Percentiles rank a stretch among this genome's conserved stretches.
These are phyloP conservation scores for Bertia moriformis DNA, from an alignment of 2,329 filamentous ascomycete genomes.

Conservation along the genomic window DNA sequence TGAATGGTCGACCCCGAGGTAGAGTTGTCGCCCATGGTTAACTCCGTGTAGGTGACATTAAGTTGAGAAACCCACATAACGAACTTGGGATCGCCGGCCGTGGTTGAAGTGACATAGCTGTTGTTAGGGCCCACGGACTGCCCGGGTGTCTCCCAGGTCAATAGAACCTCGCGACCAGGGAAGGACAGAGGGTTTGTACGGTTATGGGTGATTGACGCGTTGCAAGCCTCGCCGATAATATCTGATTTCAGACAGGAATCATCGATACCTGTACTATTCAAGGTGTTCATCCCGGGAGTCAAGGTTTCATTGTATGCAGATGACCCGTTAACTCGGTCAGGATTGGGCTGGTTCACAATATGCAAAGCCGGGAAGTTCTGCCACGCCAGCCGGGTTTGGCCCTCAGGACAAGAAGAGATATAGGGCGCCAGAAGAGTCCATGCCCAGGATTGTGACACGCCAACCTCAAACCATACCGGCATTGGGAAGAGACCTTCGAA, in stretches of 20 bases:
- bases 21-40: slow-evolving; percentile 31
- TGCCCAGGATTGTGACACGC: slow-evolving; percentile 70
- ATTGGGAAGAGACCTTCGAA: slow-evolving; percentile 68
- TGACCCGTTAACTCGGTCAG: slow-evolving; percentile 41
- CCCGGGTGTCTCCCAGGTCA: slow-evolving; percentile 62
- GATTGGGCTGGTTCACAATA: slow-evolving; percentile 54
- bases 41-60: slow-evolving; percentile 54
- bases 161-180: slow-evolving; percentile 55
- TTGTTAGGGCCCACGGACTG: slow-evolving; percentile 64
- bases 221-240: slow-evolving; percentile 37
- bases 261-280: slow-evolving; percentile 28
- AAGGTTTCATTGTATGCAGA: slow-evolving; percentile 46
- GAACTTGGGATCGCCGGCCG: slow-evolving; percentile 44
- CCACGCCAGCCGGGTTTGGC: slow-evolving; percentile 65
- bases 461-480: slow-evolving; percentile 69
- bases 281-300: slow-evolving; percentile 32
- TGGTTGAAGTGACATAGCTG: slow-evolving; percentile 56
- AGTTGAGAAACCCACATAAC: slow-evolving; percentile 68
- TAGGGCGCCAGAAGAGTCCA: slow-evolving; percentile 74
- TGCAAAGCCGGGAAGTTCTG: slow-evolving; percentile 67
- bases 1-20: slow-evolving; percentile 56
- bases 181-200: slow-evolving; percentile 58
- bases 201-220: slow-evolving; percentile 53
- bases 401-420: slow-evolving; percentile 60
- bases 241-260: slow-evolving; percentile 44